phyloP scores from a whole-genome alignment of 345 rosid species.

The Reutealis trisperma region DNA sequence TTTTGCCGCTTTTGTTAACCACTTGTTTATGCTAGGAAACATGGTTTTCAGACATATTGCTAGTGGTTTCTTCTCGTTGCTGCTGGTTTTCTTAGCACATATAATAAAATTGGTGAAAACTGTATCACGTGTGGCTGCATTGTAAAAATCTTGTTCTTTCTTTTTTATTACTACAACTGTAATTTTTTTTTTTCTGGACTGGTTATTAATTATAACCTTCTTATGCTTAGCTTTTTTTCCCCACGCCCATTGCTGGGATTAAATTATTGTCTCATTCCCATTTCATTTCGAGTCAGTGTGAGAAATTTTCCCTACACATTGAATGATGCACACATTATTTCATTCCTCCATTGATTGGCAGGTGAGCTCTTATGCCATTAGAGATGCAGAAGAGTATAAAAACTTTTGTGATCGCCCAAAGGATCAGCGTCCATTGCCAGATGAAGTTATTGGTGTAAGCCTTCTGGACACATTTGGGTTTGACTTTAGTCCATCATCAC shows the following conservation, averaged over 20 bases:
- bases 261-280: background rate
- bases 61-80: background rate
- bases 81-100: background rate
- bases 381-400: constrained; percentile 86
- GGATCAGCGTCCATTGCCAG: constrained; percentile 86
- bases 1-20: no score
- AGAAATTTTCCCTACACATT: background rate
- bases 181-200: background rate
- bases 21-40: background rate
- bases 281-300: background rate
- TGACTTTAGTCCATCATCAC: background rate
- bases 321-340: background rate
- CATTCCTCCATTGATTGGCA: constrained; percentile 29
- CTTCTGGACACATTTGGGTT: constrained; percentile 10
- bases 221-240: background rate
- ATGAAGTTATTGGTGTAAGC: constrained; percentile 87
- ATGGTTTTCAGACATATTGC: background rate
- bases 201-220: background rate
- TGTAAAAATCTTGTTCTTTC: background rate
- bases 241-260: background rate
- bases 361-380: constrained; percentile 75
- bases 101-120: background rate
- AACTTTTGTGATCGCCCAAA: constrained; percentile 84
- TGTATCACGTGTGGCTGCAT: background rate
- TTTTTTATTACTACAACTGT: background rate